Base-by-base conservation (phyloP, 495 filamentous ascomycete genomes). In the Neurospora sp. region DNA sequence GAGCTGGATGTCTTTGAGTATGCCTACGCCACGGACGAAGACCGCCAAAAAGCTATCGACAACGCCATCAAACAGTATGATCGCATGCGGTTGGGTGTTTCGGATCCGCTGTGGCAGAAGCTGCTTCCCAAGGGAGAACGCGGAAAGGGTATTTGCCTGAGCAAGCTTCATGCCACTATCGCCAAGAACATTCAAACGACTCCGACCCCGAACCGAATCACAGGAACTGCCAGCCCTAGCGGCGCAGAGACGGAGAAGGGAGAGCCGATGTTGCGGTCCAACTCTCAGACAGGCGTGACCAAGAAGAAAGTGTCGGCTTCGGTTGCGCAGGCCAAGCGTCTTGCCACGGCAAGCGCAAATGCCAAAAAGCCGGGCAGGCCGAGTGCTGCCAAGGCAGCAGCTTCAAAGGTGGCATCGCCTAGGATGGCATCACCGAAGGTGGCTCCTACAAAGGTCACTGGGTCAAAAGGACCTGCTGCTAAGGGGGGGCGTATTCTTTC, bases 1-100 rank as follows among this genome's bases (percentile, higher is more conserved):
- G 94, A 97, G 73, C 84, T 97, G 38, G 92, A 97, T 78, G 87
- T 93, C 21, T 97, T 90, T 87, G 88, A 88, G 17, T 96, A 93
- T 80, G 84, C 87, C 8, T 96, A 94, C 79, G 84, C 84, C 19
- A 87, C 80, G 34, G 81, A 87, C 39, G 88, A 89, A 39, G 92
- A 94, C 76, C 90, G 94, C 36, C 85, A 94, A 77, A 85, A 86
- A 15, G 94, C 92, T 15, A 94, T 97, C 79, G 90, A 95, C 76
- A 93, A 92, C 78, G 92, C 93, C n/a, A 88, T 96, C 71, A 90
- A 87, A 43, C 87, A 90, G 34, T 97, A 92, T 76, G 94, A 97
- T 83, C 89, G 91, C 71, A 85, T 91, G 83, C 89, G 94, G 6
- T 81, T 97, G n/a, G 87, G 86, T 31, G 85, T 87, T 39, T 86